Evolutionary conservation across 768 basidiomycete species (phyloP).

Genomic region (Collybia mongolica): DNA sequence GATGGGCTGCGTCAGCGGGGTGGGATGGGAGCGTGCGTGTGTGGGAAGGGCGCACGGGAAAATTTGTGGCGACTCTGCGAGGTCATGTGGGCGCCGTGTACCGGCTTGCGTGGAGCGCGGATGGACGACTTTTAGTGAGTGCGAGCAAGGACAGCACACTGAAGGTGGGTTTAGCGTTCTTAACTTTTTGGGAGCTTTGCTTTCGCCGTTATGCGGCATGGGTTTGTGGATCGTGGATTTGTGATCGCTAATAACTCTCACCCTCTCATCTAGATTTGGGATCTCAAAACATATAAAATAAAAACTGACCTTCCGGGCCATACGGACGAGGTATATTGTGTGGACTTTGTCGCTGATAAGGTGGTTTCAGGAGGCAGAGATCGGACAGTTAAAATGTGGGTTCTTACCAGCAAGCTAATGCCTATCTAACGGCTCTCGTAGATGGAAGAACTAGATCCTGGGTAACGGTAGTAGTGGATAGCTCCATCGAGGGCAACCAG

Average conservation of each 20-base stretch:
- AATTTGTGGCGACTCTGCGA: conserved; percentile 86
- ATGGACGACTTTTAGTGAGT: conserved; percentile 87
- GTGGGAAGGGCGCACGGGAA: conserved; percentile 85
- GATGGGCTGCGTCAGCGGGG: conserved; percentile 87
- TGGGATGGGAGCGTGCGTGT: conserved; percentile 78
- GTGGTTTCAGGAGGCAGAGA: conserved; percentile 97
- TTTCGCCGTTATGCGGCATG: not conserved
- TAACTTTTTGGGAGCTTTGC: not conserved
- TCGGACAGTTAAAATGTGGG: conserved; percentile 90
- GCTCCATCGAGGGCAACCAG: too few species aligned
- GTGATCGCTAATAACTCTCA: not conserved
- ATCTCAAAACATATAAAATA: conserved; percentile 94
- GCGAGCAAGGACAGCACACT: conserved; percentile 96
- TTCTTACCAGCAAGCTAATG: conserved; percentile 1
- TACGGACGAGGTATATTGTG: conserved; percentile 97
- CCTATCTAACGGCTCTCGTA: not conserved
- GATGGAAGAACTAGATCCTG: conserved; percentile 20
- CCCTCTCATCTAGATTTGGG: conserved; percentile 74
- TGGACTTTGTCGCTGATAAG: conserved; percentile 98
- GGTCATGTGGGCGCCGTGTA: conserved; percentile 97
- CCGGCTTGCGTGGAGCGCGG: conserved; percentile 92
- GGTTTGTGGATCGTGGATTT: not conserved
- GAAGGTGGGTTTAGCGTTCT: conserved; percentile 60
- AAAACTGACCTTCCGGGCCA: conserved; percentile 94
- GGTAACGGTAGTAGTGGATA: too few species aligned